Evolutionary conservation across 495 filamentous ascomycete species (phyloP), one percentile per base, ranked within the genome.

Genomic region (Wilcoxina mikolae): DNA sequence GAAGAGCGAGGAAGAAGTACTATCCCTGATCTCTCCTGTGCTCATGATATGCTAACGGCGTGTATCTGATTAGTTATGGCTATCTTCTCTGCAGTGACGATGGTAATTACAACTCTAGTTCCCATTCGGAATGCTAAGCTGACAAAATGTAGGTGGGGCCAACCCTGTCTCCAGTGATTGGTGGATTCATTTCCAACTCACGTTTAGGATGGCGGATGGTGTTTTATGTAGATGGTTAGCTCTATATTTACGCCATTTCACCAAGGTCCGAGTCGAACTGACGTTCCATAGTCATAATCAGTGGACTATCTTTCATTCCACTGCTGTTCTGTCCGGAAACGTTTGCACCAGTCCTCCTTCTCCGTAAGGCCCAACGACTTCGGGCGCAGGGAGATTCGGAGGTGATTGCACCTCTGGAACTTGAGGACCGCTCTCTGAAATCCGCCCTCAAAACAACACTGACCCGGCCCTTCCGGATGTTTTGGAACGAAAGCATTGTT

Each of bases 81-180:
- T 3, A 31, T 65, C 2, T 65, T 66, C 39, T 61, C 63, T 17
- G 63, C 62, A 24, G 58, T 54, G 11, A 79, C 81, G 10, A 77
- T 78, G 35, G 74, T 79, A 49, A n/a, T n/a, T n/a, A n/a, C n/a
- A n/a, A n/a, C n/a, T n/a, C n/a, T n/a, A n/a, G n/a, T n/a, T n/a
- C n/a, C n/a, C n/a, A n/a, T n/a, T n/a, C n/a, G n/a, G n/a, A n/a
- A n/a, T n/a, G n/a, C n/a, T n/a, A n/a, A n/a, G n/a, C n/a, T n/a
- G n/a, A n/a, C n/a, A n/a, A n/a, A n/a, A n/a, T n/a, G n/a, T n/a
- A n/a, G n/a, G n/a, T n/a, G n/a, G 83, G 83, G 3, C 83, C 83
- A 2, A 73, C 81, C 9, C 59, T 85, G 10, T 78, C 79, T 1
- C 83, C 83, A 1, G 75, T 82, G 17, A 78, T 87, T 46, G 80